Conservation (phyloP, 139 green algal genomes). For the Chlamydomonas sp. region DNA sequence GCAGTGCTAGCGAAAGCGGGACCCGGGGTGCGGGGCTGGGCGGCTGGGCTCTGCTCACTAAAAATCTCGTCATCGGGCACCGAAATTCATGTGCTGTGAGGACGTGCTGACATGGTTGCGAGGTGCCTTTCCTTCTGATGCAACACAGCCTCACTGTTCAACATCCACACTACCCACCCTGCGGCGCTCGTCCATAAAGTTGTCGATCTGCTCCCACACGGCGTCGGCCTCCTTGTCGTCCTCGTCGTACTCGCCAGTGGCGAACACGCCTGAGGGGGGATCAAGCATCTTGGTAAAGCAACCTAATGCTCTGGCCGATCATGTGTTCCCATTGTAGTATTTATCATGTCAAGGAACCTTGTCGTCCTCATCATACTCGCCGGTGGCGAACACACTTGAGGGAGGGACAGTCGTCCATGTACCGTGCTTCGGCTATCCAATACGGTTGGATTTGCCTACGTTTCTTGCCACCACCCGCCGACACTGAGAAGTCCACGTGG, state of each 20-base stretch:
- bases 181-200: constrained; percentile 91
- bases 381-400: constrained; percentile 16
- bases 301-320: neutral
- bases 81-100: too few relatives aligned
- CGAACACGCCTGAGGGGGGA: constrained; percentile 76
- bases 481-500: too few relatives aligned
- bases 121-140: too few relatives aligned
- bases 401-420: too few relatives aligned
- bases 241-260: constrained; percentile 69
- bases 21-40: neutral
- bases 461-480: too few relatives aligned
- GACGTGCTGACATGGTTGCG: too few relatives aligned
- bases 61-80: constrained; percentile 41
- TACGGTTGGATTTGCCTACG: too few relatives aligned
- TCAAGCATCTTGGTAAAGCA: neutral
- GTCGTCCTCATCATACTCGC: constrained; percentile 50
- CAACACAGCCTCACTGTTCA: neutral
- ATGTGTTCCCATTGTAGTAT: too few relatives aligned
- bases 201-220: constrained; percentile 95
- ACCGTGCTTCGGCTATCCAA: too few relatives aligned
- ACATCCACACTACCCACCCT: constrained; percentile 55
- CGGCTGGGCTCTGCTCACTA: constrained; percentile 48
- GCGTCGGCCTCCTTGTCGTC: constrained; percentile 96
- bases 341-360: neutral
- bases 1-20: neutral